Base-by-base conservation (phyloP, 495 filamentous ascomycete genomes). In the Chaetomium fimeti region DNA sequence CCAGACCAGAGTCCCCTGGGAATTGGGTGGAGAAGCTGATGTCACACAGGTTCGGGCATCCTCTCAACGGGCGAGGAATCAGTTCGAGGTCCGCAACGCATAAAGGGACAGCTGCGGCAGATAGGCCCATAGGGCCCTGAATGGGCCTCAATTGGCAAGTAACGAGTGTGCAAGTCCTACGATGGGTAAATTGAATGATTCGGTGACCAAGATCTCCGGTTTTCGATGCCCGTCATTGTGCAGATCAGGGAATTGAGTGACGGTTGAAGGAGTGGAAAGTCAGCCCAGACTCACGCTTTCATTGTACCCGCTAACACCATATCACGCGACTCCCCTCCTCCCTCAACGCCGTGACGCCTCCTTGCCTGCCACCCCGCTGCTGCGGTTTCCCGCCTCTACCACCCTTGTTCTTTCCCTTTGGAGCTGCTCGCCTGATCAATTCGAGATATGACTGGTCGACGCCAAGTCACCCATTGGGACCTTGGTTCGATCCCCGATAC, bases 291-390 rank as follows among this genome's bases (percentile, higher is more conserved):
- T 64, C 61, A 63, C 60, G 25, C 27, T 3, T 38, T n/a, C 20
- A 49, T n/a, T 20, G 45, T 27, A 25, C 42, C 55, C 66, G 61
- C 62, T 66, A 64, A 52, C 61, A 66, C 61, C 69, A 70, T 67
- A 72, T 75, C 72, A 73, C 72, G 71, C 71, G 72, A 75, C 71
- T 67, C 58, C 49, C 51, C 71, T 71, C 73, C 71, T 67, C 58
- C 49, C 51, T 53, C 64, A 54, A 51, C 64, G n/a, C n/a, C n/a
- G n/a, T n/a, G n/a, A n/a, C n/a, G 66, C 67, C 68, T 67, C 67
- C 66, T 64, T 25, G 62, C 28, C n/a, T 49, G 8, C 45, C 22
- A n/a, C 63, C 24, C 38, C 40, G 57, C 66, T 63, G 53, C 69
- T 63, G 53, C 69, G 48, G 45, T 36, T 48, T 51, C 53, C 63